These are phyloP conservation scores for Apophysomyces elegans DNA, from an alignment of 371 early-diverging fungal genomes.

Conservation along the genomic window DNA sequence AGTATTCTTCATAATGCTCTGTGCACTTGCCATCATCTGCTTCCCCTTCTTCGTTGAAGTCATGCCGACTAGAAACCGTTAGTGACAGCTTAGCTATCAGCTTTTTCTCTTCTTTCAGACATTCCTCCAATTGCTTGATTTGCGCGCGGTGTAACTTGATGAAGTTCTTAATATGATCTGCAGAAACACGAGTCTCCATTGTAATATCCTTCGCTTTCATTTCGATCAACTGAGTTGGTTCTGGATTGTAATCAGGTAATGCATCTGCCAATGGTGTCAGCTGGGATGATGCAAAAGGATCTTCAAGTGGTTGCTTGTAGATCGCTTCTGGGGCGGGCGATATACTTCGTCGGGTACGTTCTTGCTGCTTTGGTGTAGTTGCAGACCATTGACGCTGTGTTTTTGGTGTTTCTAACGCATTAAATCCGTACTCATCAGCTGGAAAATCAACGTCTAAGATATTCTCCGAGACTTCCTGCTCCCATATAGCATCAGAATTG, in stretches of 20 bases:
- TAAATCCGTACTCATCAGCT: conserved; percentile 23
- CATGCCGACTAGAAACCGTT: conserved; percentile 36
- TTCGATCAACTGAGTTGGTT: background rate
- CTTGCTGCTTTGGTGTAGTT: conserved; percentile 27
- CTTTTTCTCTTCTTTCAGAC: conserved; percentile 77
- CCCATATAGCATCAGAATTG: conserved; percentile 27
- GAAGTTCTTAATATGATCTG: conserved; percentile 62
- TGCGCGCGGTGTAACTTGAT: conserved; percentile 78
- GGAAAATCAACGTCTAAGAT: conserved; percentile 49
- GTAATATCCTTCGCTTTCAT: background rate
- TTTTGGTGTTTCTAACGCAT: conserved; percentile 42
- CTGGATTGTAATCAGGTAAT: background rate
- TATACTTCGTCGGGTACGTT: conserved; percentile 37
- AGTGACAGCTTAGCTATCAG: conserved; percentile 74
- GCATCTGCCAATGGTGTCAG: conserved; percentile 5
- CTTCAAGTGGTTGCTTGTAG: conserved; percentile 18
- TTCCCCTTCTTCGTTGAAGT: conserved; percentile 26
- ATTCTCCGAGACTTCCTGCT: conserved; percentile 43
- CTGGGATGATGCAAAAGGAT: conserved; percentile 16
- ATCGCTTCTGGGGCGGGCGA: conserved; percentile 42
- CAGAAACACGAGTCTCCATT: conserved; percentile 3
- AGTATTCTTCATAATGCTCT: conserved; percentile 43
- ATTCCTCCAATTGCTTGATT: conserved; percentile 77
- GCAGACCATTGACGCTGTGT: conserved; percentile 24
- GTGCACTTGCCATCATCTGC: conserved; percentile 30